A percentile compares a stretch with the other conserved stretches of the same genome.
These are phyloP conservation scores for Lasiodiplodia theobromae DNA, from an alignment of 2,329 filamentous ascomycete species.

Conservation along the genomic window DNA sequence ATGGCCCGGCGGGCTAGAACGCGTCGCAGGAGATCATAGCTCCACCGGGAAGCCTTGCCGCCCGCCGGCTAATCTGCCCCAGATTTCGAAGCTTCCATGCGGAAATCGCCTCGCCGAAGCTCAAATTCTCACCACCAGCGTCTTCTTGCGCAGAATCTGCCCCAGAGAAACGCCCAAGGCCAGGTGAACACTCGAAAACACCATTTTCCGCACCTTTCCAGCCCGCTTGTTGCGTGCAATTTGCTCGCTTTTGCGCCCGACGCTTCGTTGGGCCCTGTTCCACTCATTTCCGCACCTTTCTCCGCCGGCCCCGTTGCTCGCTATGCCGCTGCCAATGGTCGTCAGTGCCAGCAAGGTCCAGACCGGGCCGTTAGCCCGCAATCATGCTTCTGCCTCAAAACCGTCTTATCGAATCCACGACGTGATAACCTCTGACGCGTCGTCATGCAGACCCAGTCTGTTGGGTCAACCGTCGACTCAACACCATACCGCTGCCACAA, in stretches of 20 bases:
- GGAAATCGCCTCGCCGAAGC: conserved; percentile 11
- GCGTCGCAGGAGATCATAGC: conserved; percentile 27
- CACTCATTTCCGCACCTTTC: conserved; percentile 21
- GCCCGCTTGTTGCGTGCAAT: neutral
- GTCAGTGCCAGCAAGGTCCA: conserved; percentile 17
- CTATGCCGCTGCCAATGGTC: neutral
- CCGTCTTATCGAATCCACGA: neutral
- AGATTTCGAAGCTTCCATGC: conserved; percentile 23
- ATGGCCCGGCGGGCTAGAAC: conserved; percentile 12
- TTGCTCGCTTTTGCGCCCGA: neutral
- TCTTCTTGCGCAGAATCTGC: neutral
- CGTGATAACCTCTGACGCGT: conserved; percentile 3
- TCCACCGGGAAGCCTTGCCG: conserved; percentile 21
- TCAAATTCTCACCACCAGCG: neutral
- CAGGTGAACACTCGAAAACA: neutral
- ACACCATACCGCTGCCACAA: conserved; percentile 8
- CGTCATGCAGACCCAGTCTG: neutral
- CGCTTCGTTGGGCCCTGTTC: conserved; percentile 1
- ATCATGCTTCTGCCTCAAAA: neutral
- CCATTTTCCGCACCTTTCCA: neutral
- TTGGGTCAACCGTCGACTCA: conserved; percentile 5
- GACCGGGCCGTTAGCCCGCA: neutral
- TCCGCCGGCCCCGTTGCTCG: conserved; percentile 7
- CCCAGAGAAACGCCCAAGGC: neutral
- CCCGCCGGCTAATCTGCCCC: conserved; percentile 25